Percentiles rank a stretch among this genome's conserved stretches.
Conservation (phyloP, 768 basidiomycete genomes). For the Pisolithus marmoratus region DNA sequence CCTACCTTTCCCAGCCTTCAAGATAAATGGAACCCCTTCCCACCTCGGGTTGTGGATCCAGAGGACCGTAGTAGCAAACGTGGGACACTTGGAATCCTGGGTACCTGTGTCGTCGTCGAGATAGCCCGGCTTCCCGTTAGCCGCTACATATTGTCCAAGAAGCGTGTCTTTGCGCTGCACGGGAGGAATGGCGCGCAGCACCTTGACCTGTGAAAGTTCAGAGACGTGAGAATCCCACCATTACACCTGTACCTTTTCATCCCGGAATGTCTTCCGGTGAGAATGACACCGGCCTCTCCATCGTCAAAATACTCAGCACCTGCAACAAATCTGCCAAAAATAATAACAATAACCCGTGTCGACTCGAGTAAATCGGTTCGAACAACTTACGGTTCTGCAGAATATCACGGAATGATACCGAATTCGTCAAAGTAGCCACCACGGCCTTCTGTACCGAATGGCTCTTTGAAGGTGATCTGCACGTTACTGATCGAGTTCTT, state of each 20-base stretch:
- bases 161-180: conserved; percentile 74
- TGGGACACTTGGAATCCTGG: conserved; percentile 86
- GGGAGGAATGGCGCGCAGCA: conserved; percentile 84
- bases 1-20: conserved; percentile 96
- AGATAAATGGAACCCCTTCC: conserved; percentile 98
- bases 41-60: conserved; percentile 95
- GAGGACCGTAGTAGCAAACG: conserved; percentile 85
- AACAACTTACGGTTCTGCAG: conserved; percentile 88
- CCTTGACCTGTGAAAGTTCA: conserved; percentile 70
- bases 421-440: conserved; percentile 99
- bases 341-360: conserved; percentile 9
- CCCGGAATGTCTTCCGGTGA: conserved; percentile 94
- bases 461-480: conserved; percentile 99
- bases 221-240: conserved; percentile 13
- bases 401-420: conserved; percentile 96
- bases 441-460: conserved; percentile 98
- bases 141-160: conserved; percentile 88
- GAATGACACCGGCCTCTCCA: conserved; percentile 98
- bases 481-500: conserved; percentile 95
- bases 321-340: conserved; percentile 77
- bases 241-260: conserved; percentile 75
- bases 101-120: conserved; percentile 96
- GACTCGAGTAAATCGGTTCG: background rate
- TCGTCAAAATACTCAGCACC: conserved; percentile 89
- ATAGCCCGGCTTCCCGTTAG: conserved; percentile 96